These are phyloP conservation scores for Xylaria arbuscula DNA, from an alignment of 2,329 filamentous ascomycete species.

Conservation along the genomic window DNA sequence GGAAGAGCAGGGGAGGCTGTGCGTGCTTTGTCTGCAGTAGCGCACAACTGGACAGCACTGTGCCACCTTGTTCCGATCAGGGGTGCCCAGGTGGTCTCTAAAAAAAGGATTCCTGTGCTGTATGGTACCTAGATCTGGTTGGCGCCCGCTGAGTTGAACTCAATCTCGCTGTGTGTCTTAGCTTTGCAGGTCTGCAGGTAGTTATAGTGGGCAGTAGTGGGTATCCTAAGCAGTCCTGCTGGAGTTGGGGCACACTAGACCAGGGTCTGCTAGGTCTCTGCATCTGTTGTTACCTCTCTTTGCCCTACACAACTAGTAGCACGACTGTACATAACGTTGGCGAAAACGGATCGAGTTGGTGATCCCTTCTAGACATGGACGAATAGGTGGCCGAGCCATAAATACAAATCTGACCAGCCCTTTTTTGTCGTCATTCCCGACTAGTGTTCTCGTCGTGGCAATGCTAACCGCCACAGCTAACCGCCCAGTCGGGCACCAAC, in stretches of 20 bases:
- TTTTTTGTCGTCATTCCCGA: conserved; percentile 23
- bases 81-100: too few relatives aligned
- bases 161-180: not conserved
- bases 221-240: not conserved
- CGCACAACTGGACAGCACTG: conserved; percentile 32
- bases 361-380: conserved; percentile 17
- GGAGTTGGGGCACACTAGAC: too few relatives aligned
- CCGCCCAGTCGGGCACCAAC: conserved; percentile 9
- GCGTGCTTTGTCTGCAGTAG: conserved; percentile 23
- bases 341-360: conserved; percentile 9
- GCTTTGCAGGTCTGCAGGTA: not conserved
- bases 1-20: conserved; percentile 25
- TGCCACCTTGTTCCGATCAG: conserved; percentile 39
- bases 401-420: conserved; percentile 19
- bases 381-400: conserved; percentile 9
- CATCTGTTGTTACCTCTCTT: not conserved
- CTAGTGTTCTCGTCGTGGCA: conserved; percentile 41
- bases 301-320: not conserved
- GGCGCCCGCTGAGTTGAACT: conserved; percentile 23
- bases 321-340: not conserved
- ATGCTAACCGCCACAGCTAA: conserved; percentile 37
- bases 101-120: conserved; percentile 42
- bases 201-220: not conserved
- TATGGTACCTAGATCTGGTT: conserved; percentile 30
- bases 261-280: too few relatives aligned